A percentile compares a stretch with the other conserved stretches of the same genome.
These are phyloP conservation scores for Diaporthe destruens DNA, from an alignment of 2,329 filamentous ascomycete species.

Conservation along the genomic window DNA sequence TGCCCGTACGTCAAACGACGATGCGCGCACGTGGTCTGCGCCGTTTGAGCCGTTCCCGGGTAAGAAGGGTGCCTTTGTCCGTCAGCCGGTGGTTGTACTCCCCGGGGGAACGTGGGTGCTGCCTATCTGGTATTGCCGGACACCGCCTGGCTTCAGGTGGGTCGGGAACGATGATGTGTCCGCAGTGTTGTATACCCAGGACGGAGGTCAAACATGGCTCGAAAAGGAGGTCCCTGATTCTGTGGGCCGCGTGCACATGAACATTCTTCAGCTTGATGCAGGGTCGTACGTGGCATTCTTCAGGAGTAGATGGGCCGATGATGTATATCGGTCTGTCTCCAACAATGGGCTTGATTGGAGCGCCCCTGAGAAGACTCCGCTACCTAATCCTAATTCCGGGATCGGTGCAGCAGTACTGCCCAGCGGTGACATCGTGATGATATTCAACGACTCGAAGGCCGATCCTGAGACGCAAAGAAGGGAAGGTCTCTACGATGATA, in stretches of 20 bases:
- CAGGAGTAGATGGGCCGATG: slow-evolving; percentile 60
- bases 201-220: slow-evolving; percentile 55
- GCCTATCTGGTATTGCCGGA: slow-evolving; percentile 58
- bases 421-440: slow-evolving; percentile 52
- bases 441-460: slow-evolving; percentile 57
- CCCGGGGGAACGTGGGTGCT: slow-evolving; percentile 55
- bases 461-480: slow-evolving; percentile 50
- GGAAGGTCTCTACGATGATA: slow-evolving; percentile 59
- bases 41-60: slow-evolving; percentile 50
- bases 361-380: slow-evolving; percentile 49
- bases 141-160: slow-evolving; percentile 56
- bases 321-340: slow-evolving; percentile 57
- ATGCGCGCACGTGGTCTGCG: slow-evolving; percentile 53
- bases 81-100: slow-evolving; percentile 56
- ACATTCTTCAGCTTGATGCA: slow-evolving; percentile 50
- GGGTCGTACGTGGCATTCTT: slow-evolving; percentile 53
- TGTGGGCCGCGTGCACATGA: slow-evolving; percentile 59
- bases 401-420: slow-evolving; percentile 55
- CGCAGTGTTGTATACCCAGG: slow-evolving; percentile 52
- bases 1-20: slow-evolving; percentile 52
- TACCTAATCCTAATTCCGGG: slow-evolving; percentile 60
- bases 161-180: slow-evolving; percentile 60
- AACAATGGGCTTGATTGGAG: slow-evolving; percentile 55
- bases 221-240: slow-evolving; percentile 54
- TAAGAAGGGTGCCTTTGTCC: slow-evolving; percentile 54